phyloP scores from a whole-genome alignment of 495 filamentous ascomycete species.

The Talaromyces nanjingensis region DNA sequence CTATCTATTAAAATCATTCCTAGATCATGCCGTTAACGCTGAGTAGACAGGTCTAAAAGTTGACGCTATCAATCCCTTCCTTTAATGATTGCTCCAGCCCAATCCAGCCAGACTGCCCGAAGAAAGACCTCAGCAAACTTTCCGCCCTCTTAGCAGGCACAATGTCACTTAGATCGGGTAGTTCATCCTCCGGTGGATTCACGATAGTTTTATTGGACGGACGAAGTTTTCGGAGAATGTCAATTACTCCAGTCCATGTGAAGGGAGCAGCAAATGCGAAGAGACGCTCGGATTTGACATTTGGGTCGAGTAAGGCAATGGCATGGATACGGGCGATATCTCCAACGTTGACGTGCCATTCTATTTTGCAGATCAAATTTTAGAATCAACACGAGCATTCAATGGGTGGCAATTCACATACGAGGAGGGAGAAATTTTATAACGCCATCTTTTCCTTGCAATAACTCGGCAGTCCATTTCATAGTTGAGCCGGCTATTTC shows the following conservation, averaged over 20 bases:
- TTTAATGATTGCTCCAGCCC: neutral
- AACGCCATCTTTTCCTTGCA: too few species aligned
- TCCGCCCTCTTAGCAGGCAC: conserved; percentile 11
- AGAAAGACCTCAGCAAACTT: conserved; percentile 13
- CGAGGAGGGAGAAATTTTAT: too few species aligned
- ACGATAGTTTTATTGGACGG: conserved; percentile 15
- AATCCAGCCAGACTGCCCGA: conserved; percentile 1
- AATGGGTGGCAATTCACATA: too few species aligned
- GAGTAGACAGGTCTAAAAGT: neutral
- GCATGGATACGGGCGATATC: conserved; percentile 44
- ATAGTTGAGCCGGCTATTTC: too few species aligned
- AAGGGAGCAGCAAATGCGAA: conserved; percentile 33
- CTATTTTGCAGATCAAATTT: conserved; percentile 12
- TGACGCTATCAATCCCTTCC: neutral
- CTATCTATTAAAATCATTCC: too few species aligned
- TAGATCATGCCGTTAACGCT: too few species aligned
- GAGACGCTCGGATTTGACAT: conserved; percentile 34
- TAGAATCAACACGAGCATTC: too few species aligned
- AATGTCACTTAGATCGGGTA: conserved; percentile 17
- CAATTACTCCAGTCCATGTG: conserved; percentile 30
- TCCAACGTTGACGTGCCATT: conserved; percentile 39
- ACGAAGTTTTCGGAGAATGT: conserved; percentile 12
- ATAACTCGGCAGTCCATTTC: too few species aligned
- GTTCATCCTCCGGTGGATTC: conserved; percentile 16
- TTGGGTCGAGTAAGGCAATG: conserved; percentile 33